A percentile compares a stretch with the other conserved stretches of the same genome.
These are phyloP conservation scores for Entrophospora sp. DNA, from an alignment of 192 early-diverging fungal species.

Conservation along the genomic window DNA sequence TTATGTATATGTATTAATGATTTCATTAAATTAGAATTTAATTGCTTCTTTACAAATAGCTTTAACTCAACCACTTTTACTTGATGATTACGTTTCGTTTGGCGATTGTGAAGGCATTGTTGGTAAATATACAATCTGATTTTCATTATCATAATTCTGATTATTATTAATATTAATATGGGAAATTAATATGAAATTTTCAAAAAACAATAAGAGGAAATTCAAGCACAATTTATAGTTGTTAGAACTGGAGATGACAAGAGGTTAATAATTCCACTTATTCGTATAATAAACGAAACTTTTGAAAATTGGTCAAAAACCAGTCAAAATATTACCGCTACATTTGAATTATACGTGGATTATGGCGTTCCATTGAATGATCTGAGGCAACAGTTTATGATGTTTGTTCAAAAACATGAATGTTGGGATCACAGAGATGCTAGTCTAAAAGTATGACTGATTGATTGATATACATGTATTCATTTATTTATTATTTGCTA, in stretches of 20 bases:
- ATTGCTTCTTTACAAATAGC: conserved; percentile 35
- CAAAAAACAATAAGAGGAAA: conserved; percentile 22
- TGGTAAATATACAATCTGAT: background rate
- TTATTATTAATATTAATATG: background rate
- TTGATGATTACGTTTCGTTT: conserved; percentile 31
- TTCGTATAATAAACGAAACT: background rate
- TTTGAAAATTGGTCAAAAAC: conserved; percentile 11
- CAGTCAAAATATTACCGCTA: background rate
- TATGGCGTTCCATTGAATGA: conserved; percentile 16
- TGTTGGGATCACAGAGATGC: conserved; percentile 9
- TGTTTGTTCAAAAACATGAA: background rate
- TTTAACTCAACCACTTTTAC: conserved; percentile 32
- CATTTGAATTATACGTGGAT: conserved; percentile 13
- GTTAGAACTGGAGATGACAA: conserved; percentile 29
- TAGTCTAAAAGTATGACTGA: background rate
- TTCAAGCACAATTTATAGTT: conserved; percentile 34
- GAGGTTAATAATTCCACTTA: conserved; percentile 29
- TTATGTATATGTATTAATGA: background rate
- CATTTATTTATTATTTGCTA: background rate
- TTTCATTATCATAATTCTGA: background rate
- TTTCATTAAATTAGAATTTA: conserved; percentile 27
- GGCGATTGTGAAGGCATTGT: conserved; percentile 22
- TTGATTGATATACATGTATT: background rate
- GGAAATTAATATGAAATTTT: background rate
- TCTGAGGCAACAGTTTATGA: background rate